Evolutionary conservation across 2,329 filamentous ascomycete genomes (phyloP).

Genomic region (Colletotrichum godetiae): DNA sequence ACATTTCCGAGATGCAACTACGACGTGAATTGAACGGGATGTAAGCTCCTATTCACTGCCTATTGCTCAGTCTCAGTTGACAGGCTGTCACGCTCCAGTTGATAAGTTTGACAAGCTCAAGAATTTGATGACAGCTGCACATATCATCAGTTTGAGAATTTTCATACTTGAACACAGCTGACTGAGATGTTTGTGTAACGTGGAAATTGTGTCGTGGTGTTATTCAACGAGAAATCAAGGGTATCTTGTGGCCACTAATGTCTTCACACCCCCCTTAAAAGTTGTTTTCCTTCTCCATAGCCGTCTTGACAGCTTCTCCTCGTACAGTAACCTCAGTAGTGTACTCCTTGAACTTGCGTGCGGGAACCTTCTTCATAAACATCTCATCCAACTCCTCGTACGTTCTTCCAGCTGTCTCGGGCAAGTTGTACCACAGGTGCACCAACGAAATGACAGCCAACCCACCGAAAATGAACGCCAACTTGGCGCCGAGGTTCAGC

Average conservation of each 20-base stretch:
- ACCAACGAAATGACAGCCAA: slow-evolving; percentile 44
- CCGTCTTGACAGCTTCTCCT: slow-evolving; percentile 16
- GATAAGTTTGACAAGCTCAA: background rate
- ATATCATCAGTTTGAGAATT: background rate
- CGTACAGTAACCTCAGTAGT: slow-evolving; percentile 30
- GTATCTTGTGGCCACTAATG: background rate
- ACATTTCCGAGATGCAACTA: background rate
- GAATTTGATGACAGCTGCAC: background rate
- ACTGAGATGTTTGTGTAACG: background rate
- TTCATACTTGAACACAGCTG: background rate
- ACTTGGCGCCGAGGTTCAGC: slow-evolving; percentile 50
- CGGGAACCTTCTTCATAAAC: slow-evolving; percentile 40
- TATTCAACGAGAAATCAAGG: background rate
- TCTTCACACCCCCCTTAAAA: background rate
- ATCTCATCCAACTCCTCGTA: slow-evolving; percentile 44
- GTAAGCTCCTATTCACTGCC: no score
- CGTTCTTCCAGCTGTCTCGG: slow-evolving; percentile 43
- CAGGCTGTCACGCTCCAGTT: no score
- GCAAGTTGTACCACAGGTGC: slow-evolving; percentile 51
- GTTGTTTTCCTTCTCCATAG: slow-evolving; percentile 18
- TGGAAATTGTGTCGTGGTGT: background rate
- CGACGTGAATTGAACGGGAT: no score
- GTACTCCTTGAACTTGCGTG: slow-evolving; percentile 41
- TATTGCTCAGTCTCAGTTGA: no score
- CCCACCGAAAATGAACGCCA: slow-evolving; percentile 53